phyloP scores from a whole-genome alignment of 441 rosid species.

The Biscutella laevigata region DNA sequence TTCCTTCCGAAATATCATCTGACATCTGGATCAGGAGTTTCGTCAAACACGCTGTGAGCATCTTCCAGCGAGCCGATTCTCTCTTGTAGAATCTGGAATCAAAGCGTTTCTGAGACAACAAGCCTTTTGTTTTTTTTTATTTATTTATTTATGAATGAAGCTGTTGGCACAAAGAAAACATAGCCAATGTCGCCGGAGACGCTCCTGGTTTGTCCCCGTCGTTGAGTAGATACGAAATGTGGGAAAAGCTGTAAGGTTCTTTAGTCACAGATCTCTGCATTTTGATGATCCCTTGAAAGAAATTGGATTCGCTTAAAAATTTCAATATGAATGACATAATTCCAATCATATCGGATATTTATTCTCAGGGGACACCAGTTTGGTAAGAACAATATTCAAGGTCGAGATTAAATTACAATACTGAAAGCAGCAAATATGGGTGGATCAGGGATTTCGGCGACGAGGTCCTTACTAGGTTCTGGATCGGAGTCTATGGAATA shows the following conservation, averaged over 20 bases:
- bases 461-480: not conserved
- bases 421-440: not conserved
- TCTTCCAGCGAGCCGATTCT: slow-evolving; percentile 25
- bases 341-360: not conserved
- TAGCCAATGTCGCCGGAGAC: slow-evolving; percentile 35
- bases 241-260: slow-evolving; percentile 13
- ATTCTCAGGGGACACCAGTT: not conserved
- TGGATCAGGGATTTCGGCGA: not conserved
- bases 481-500: not conserved
- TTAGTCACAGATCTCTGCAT: slow-evolving; percentile 8
- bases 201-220: not conserved
- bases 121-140: too few relatives aligned
- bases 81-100: slow-evolving; percentile 39
- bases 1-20: too few relatives aligned
- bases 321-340: not conserved
- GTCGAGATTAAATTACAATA: not conserved
- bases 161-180: slow-evolving; percentile 39
- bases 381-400: not conserved
- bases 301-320: not conserved
- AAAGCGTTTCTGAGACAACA: slow-evolving; percentile 40
- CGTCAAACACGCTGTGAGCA: slow-evolving; percentile 54
- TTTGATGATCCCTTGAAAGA: not conserved
- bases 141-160: slow-evolving; percentile 56
- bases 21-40: slow-evolving; percentile 64
- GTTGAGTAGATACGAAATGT: not conserved